phyloP scores from a whole-genome alignment of 192 early-diverging fungal species.

The Rhizophagus clarus region DNA sequence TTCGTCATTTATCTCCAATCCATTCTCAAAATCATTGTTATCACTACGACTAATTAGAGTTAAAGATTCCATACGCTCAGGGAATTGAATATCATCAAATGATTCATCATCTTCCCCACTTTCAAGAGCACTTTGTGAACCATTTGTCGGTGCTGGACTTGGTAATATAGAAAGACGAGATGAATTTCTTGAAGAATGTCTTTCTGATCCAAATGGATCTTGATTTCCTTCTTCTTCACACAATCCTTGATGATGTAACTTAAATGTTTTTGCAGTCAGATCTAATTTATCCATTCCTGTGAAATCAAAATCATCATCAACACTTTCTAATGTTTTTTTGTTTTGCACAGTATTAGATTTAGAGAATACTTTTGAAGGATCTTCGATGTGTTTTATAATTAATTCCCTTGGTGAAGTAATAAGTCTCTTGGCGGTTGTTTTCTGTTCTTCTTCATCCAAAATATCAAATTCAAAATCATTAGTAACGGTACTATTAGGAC shows the following conservation, averaged over 20 bases:
- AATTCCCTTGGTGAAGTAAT: background rate
- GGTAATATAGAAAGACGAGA: background rate
- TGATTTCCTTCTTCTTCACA: background rate
- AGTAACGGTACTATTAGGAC: background rate
- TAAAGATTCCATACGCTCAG: background rate
- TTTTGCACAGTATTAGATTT: background rate
- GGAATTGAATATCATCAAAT: slow-evolving; percentile 1
- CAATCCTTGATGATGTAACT: background rate
- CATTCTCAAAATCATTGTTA: background rate
- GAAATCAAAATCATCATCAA: slow-evolving; percentile 21
- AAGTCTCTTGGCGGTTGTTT: background rate
- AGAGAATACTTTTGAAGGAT: background rate
- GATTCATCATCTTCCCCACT: background rate
- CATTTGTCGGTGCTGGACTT: background rate
- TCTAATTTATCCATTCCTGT: background rate
- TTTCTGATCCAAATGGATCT: background rate
- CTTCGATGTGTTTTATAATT: background rate
- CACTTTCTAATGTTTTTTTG: background rate
- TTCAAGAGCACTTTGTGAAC: background rate
- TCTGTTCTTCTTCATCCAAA: background rate
- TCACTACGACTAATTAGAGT: background rate
- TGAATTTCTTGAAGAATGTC: background rate
- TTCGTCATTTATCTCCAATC: background rate
- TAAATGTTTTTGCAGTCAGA: background rate
- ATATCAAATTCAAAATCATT: background rate